A percentile compares a stretch with the other conserved stretches of the same genome.
These are phyloP conservation scores for Ascochyta fabae DNA, from an alignment of 2,329 filamentous ascomycete species.

Conservation along the genomic window DNA sequence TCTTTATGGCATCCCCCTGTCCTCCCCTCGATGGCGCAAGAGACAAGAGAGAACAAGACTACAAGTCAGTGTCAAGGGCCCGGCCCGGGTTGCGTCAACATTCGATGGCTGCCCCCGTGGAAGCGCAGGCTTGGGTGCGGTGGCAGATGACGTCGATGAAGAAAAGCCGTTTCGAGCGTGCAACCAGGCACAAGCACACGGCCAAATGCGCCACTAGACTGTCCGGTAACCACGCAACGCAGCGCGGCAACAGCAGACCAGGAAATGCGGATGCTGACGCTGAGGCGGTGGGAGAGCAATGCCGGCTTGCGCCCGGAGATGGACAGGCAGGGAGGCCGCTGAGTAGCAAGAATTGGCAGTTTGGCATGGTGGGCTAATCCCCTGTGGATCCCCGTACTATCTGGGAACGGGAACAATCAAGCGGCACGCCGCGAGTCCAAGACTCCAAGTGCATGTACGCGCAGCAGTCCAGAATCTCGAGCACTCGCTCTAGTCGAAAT, in stretches of 20 bases:
- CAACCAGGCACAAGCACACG: not conserved
- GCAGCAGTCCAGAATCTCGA: slow-evolving; percentile 2
- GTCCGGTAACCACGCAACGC: slow-evolving; percentile 6
- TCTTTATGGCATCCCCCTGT: slow-evolving; percentile 17
- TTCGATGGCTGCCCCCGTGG: not conserved
- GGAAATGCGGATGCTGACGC: not conserved
- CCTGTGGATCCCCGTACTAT: slow-evolving; percentile 11
- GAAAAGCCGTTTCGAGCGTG: not conserved
- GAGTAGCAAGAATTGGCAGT: slow-evolving; percentile 11
- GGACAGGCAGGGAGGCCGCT: slow-evolving; percentile 9
- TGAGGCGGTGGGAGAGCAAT: slow-evolving; percentile 11
- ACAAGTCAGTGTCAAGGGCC: slow-evolving; percentile 4
- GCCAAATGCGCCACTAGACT: slow-evolving; percentile 3
- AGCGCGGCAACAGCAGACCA: slow-evolving; percentile 1
- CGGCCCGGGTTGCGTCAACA: slow-evolving; percentile 12
- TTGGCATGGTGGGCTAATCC: slow-evolving; percentile 15
- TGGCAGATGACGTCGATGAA: slow-evolving; percentile 15
- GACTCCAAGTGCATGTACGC: slow-evolving; percentile 2
- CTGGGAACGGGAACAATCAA: slow-evolving; percentile 8
- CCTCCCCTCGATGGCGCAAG: slow-evolving; percentile 13
- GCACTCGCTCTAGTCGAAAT: not conserved
- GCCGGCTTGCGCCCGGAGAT: slow-evolving; percentile 12
- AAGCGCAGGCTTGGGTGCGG: not conserved
- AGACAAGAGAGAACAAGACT: not conserved
- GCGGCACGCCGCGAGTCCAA: slow-evolving; percentile 10